These are phyloP conservation scores for Lactarius hatsudake DNA, from an alignment of 768 basidiomycete species.

Conservation along the genomic window DNA sequence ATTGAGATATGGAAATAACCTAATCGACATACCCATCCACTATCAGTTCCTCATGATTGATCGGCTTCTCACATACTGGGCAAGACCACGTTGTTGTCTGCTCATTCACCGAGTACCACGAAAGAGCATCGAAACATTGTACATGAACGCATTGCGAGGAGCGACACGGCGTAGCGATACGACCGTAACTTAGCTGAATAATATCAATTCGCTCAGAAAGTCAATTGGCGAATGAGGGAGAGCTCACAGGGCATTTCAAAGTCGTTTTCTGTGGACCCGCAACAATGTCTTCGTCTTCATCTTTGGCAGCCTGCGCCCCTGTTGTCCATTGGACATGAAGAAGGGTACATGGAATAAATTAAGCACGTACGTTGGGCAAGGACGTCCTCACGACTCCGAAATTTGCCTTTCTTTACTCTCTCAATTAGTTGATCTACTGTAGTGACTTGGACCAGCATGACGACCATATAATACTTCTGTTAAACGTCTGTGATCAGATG, in stretches of 20 bases:
- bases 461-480: conserved; percentile 86
- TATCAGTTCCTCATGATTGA: conserved; percentile 80
- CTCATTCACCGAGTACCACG: conserved; percentile 95
- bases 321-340: conserved; percentile 13
- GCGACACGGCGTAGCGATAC: conserved; percentile 80
- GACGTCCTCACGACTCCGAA: conserved; percentile 60
- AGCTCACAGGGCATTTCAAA: conserved; percentile 86
- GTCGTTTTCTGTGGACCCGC: conserved; percentile 89
- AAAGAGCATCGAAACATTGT: conserved; percentile 93
- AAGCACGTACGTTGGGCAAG: conserved; percentile 58
- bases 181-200: conserved; percentile 75
- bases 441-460: conserved; percentile 80
- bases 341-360: neutral
- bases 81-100: conserved; percentile 95
- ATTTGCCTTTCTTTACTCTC: conserved; percentile 65
- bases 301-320: conserved; percentile 56
- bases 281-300: conserved; percentile 88
- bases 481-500: neutral
- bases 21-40: conserved; percentile 76
- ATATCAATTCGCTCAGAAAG: conserved; percentile 7
- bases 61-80: conserved; percentile 82
- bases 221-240: neutral
- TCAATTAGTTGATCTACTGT: conserved; percentile 68
- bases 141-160: conserved; percentile 86
- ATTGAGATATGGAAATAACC: neutral